A percentile compares a stretch with the other conserved stretches of the same genome.
Evolutionary conservation across 2,329 filamentous ascomycete genomes (phyloP).

Genomic region (Davidsoniella neocaledoniae): DNA sequence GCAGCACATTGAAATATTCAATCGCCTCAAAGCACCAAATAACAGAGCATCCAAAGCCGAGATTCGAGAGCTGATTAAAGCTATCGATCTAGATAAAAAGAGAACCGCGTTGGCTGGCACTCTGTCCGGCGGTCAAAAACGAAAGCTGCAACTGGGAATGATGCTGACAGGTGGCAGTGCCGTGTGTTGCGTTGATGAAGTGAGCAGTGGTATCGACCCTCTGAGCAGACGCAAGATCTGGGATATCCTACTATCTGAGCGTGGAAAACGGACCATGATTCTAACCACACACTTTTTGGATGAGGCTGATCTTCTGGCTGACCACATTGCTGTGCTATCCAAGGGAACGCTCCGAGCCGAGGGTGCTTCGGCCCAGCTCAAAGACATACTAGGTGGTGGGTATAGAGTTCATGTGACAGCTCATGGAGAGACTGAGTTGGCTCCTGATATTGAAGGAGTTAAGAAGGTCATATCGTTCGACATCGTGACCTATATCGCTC

Average conservation of each 20-base stretch:
- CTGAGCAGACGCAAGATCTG: constrained; percentile 78
- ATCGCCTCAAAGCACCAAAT: constrained; percentile 54
- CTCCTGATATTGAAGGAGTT: constrained; percentile 37
- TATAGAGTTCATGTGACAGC: constrained; percentile 62
- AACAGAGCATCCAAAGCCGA: constrained; percentile 38
- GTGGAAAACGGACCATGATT: constrained; percentile 66
- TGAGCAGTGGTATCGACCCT: constrained; percentile 76
- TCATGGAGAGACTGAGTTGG: constrained; percentile 12
- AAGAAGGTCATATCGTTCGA: constrained; percentile 47
- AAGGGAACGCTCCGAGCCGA: constrained; percentile 68
- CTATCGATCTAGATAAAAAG: constrained; percentile 64
- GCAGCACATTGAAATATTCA: constrained; percentile 75
- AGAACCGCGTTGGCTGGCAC: constrained; percentile 55
- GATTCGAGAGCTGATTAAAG: constrained; percentile 44
- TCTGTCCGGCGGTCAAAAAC: constrained; percentile 77
- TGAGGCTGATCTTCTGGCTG: constrained; percentile 76
- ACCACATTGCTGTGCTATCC: constrained; percentile 76
- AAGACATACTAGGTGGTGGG: constrained; percentile 64
- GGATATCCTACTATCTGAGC: constrained; percentile 79
- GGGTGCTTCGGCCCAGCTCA: constrained; percentile 73
- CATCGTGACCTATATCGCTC: constrained; percentile 54
- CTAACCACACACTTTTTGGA: constrained; percentile 89
- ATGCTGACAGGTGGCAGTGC: constrained; percentile 84
- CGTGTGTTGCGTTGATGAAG: constrained; percentile 83
- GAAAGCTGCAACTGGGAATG: constrained; percentile 83